A percentile compares a stretch with the other conserved stretches of the same genome.
These are phyloP conservation scores for Fusarium sp. DNA, from an alignment of 2,329 filamentous ascomycete genomes.

Conservation along the genomic window DNA sequence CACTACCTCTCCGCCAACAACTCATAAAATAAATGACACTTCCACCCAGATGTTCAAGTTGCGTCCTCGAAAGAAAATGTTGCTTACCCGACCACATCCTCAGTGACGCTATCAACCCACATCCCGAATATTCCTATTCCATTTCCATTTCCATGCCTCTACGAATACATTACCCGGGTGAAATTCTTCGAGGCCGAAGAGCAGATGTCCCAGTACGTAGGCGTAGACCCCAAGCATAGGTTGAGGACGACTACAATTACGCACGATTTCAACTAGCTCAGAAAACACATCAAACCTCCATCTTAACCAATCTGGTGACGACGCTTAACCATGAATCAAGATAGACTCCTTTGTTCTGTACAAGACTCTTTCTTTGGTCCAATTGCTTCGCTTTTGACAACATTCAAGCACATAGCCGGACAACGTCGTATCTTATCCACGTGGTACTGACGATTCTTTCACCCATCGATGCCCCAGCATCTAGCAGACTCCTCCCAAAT, in stretches of 20 bases:
- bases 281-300: background rate
- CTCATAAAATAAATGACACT: background rate
- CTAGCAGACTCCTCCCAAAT: background rate
- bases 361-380: background rate
- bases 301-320: background rate
- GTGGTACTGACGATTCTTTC: background rate
- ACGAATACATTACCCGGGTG: background rate
- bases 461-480: background rate
- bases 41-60: background rate
- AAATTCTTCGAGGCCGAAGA: background rate
- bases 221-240: background rate
- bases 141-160: background rate
- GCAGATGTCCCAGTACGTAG: background rate
- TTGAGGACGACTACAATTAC: constrained; percentile 2
- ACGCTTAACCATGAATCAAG: background rate
- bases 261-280: background rate
- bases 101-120: background rate
- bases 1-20: background rate
- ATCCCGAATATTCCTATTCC: background rate
- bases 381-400: background rate
- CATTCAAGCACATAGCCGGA: background rate
- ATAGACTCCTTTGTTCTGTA: background rate
- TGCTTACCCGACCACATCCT: background rate
- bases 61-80: background rate
- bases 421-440: too few relatives aligned